Base-by-base conservation (phyloP, 441 rosid species). In the Euphorbia neoarborescens region DNA sequence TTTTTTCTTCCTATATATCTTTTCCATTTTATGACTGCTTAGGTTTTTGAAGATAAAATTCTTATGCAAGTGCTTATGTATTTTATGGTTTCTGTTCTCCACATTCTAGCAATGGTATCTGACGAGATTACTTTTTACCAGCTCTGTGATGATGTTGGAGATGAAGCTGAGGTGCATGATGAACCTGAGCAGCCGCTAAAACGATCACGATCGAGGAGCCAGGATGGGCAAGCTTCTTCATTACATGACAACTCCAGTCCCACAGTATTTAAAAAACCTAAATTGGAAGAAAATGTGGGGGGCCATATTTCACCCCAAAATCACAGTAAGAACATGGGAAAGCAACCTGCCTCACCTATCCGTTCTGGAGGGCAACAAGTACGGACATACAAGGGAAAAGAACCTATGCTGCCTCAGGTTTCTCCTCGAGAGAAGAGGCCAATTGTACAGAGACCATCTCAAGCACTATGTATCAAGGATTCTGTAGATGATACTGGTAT, bases 121-220 rank as follows among this genome's bases (percentile, higher is more conserved):
- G 24, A 59, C 9, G 8, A 60, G 48, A 71, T 25, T 60, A 6
- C 42, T 76, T 73, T 59, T 78, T 28, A 51, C 65, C 69, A 66
- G 78, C 79, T 80, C 85, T 83, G 62, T 19, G 87, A 76, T 34
- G 83, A 77, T 75, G 53, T 57, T 65, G 85, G 78, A 40, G 94
- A 87, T 13, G 92, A 84, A 67, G 77, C 82, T 70, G 73, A 60
- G 44, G 58, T 59, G 9, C 81, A 77, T 32, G 80, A 68, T 75
- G 90, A 87, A 73, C 80, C 81, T 56, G 81, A 82, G 61, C 87
- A 75, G 5, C 98, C 96, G 25, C 62, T 90, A 46, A 94, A 94
- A 85, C 85, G 94, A 73, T 60, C 80, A 68, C 85, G 94, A 11
- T 77, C 72, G 30, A 84, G 85, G 76, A 78, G 84, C 35, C 90